Evolutionary conservation across 2,329 filamentous ascomycete species (phyloP).

Genomic region (Purpureocillium lavendulum): DNA sequence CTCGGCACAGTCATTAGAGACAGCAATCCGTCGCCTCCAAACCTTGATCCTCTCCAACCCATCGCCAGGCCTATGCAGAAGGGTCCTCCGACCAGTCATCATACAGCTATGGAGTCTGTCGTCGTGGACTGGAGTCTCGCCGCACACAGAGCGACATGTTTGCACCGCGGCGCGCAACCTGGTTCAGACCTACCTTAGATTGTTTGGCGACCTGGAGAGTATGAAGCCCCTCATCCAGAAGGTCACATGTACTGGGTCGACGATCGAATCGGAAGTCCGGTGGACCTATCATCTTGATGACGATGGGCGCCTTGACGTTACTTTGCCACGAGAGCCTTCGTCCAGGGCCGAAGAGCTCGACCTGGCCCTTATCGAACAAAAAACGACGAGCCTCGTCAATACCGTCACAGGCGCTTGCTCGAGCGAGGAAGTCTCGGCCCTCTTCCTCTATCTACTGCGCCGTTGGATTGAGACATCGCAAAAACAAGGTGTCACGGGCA

Average conservation of each 20-base stretch:
- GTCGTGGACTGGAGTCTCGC: slow-evolving; percentile 34
- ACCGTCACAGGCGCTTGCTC: slow-evolving; percentile 42
- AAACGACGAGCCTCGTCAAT: slow-evolving; percentile 37
- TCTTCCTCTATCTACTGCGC: slow-evolving; percentile 53
- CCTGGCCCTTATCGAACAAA: slow-evolving; percentile 37
- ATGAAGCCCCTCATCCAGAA: slow-evolving; percentile 42
- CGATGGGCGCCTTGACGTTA: slow-evolving; percentile 44
- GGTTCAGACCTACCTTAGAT: slow-evolving; percentile 47
- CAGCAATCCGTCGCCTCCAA: slow-evolving; percentile 45
- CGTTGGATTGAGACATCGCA: slow-evolving; percentile 41
- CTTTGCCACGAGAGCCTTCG: slow-evolving; percentile 17
- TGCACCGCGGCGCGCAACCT: slow-evolving; percentile 39
- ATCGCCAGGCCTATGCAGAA: slow-evolving; percentile 55
- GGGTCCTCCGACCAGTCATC: slow-evolving; percentile 50
- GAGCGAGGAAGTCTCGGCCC: slow-evolving; percentile 46
- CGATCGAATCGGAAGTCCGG: slow-evolving; percentile 14
- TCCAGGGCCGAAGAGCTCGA: slow-evolving; percentile 20
- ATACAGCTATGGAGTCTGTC: slow-evolving; percentile 56
- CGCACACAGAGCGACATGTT: slow-evolving; percentile 27
- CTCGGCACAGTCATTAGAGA: slow-evolving; percentile 34
- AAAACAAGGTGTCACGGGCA: slow-evolving; percentile 14
- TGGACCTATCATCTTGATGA: slow-evolving; percentile 46
- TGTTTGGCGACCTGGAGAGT: slow-evolving; percentile 43
- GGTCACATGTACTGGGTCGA: slow-evolving; percentile 46
- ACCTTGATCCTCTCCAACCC: slow-evolving; percentile 54